Conservation (phyloP, 352 stramenopile species). For the Blastocystis sp. region DNA sequence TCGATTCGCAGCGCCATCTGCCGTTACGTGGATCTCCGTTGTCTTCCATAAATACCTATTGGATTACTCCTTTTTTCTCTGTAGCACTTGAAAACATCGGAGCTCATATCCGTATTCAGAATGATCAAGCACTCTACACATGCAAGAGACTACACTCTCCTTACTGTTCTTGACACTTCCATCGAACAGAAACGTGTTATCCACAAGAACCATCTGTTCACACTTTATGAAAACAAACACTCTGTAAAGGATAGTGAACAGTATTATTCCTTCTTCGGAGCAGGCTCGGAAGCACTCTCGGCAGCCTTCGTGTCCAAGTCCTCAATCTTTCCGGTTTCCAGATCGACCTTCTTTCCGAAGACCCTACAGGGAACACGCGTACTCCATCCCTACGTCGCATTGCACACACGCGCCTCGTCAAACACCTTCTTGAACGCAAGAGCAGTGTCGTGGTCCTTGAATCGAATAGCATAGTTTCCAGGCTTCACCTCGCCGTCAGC, state of each 20-base stretch:
- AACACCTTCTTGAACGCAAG: conserved; percentile 79
- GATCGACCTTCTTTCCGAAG: conserved; percentile 55
- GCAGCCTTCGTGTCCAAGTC: conserved; percentile 26
- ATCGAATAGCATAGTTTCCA: conserved; percentile 75
- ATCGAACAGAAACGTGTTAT: conserved; percentile 13
- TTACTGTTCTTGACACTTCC: neutral
- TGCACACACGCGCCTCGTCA: conserved; percentile 73
- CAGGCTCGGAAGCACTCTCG: conserved; percentile 30
- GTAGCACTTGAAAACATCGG: neutral
- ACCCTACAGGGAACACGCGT: conserved; percentile 4
- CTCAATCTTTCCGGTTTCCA: conserved; percentile 54
- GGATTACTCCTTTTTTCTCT: neutral
- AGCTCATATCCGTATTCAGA: conserved; percentile 6
- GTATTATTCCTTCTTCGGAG: conserved; percentile 18
- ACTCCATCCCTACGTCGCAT: conserved; percentile 58
- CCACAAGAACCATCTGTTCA: neutral
- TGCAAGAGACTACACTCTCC: neutral
- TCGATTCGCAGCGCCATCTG: conserved; percentile 35
- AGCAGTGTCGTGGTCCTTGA: conserved; percentile 74
- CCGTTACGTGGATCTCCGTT: conserved; percentile 34
- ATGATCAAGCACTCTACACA: conserved; percentile 30
- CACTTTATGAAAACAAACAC: conserved; percentile 22
- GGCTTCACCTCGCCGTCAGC: conserved; percentile 73
- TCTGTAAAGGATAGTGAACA: neutral
- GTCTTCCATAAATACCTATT: conserved; percentile 44